These are phyloP conservation scores for Solanum clarkiae DNA, from an alignment of 257 asterid genomes.

Conservation along the genomic window DNA sequence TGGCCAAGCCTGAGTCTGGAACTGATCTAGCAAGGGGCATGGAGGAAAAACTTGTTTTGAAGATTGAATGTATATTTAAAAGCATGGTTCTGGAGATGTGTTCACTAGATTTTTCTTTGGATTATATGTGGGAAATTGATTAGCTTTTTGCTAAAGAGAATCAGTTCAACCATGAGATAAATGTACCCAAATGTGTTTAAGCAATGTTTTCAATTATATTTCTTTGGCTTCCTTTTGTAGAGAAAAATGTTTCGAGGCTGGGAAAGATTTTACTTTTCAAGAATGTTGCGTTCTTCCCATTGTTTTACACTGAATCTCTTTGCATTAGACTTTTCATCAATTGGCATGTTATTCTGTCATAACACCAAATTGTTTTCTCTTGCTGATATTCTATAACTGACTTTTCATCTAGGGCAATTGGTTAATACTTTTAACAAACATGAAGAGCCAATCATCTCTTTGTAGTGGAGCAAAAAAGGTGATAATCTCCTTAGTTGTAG, in stretches of 20 bases:
- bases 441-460: too few relatives aligned
- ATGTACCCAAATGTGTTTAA: background rate
- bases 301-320: background rate
- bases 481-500: too few relatives aligned
- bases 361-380: background rate
- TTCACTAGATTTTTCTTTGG: too few relatives aligned
- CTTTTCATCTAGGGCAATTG: too few relatives aligned
- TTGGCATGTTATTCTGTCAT: background rate
- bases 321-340: background rate
- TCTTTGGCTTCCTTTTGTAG: too few relatives aligned
- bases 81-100: background rate
- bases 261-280: background rate
- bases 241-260: too few relatives aligned
- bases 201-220: background rate
- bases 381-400: background rate
- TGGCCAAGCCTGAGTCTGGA: constrained; percentile 96
- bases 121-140: background rate
- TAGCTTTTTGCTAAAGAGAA: background rate
- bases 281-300: background rate
- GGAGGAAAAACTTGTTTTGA: background rate
- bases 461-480: too few relatives aligned
- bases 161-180: background rate
- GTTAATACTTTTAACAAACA: too few relatives aligned
- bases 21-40: constrained; percentile 50
- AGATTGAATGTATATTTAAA: background rate